A percentile compares a stretch with the other conserved stretches of the same genome.
Evolutionary conservation across 192 early-diverging fungal genomes (phyloP).

Genomic region (Coemansia interrupta): DNA sequence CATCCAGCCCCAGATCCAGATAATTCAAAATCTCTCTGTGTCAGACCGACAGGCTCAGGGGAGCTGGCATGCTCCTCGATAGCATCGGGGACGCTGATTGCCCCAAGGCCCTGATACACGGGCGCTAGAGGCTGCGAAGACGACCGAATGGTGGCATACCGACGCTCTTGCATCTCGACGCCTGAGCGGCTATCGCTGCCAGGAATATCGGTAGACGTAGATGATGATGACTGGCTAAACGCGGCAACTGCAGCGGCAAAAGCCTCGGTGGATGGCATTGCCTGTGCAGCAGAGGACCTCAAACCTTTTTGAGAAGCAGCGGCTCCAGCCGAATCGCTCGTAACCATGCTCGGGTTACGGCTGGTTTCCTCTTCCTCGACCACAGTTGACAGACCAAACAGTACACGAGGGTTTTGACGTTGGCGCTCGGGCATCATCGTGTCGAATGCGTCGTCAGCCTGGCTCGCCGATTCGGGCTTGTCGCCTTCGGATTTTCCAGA

Average conservation of each 20-base stretch:
- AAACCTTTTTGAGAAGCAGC: no score
- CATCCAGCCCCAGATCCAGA: slow-evolving; percentile 3
- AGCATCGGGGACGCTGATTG: slow-evolving; percentile 8
- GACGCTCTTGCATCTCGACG: slow-evolving; percentile 23
- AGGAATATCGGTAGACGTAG: neutral
- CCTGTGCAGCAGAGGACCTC: no score
- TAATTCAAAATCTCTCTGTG: slow-evolving; percentile 13
- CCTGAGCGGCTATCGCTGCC: neutral
- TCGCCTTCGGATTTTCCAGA: neutral
- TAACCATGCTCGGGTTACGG: slow-evolving; percentile 23
- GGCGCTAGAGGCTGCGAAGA: slow-evolving; percentile 9
- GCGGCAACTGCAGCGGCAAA: neutral
- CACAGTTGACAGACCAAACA: slow-evolving; percentile 43
- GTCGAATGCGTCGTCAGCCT: slow-evolving; percentile 7
- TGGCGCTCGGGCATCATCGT: slow-evolving; percentile 36
- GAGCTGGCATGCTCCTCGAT: slow-evolving; percentile 2
- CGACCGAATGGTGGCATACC: neutral
- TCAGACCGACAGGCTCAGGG: slow-evolving; percentile 5
- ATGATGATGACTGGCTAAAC: slow-evolving; percentile 5
- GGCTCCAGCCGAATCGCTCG: slow-evolving; percentile 5
- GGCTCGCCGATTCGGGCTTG: neutral
- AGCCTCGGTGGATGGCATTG: slow-evolving; percentile 3
- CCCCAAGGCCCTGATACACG: no score
- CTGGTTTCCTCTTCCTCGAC: slow-evolving; percentile 43
- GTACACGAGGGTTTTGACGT: slow-evolving; percentile 23